Evolutionary conservation across 768 basidiomycete genomes (phyloP).

Genomic region (Hirschioporus abietinus): DNA sequence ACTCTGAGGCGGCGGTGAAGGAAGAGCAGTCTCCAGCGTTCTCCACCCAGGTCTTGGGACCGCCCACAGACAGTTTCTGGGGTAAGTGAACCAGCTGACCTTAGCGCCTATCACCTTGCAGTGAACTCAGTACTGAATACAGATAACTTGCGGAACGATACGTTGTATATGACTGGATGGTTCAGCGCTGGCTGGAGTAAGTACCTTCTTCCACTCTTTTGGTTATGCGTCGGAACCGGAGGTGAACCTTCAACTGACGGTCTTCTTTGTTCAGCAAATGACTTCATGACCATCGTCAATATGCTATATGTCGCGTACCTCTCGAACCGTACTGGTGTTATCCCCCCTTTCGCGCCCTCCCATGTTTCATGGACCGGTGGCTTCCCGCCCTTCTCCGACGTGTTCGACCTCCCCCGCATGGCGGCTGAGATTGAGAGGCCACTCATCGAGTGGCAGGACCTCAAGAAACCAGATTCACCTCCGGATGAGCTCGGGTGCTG

Average conservation of each 20-base stretch:
- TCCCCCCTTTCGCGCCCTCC: constrained; percentile 36
- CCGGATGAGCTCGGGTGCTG: constrained; percentile 38
- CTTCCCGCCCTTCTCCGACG: constrained; percentile 31
- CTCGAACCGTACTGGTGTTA: constrained; percentile 33
- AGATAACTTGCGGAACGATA: constrained; percentile 61
- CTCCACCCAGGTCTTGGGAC: neutral
- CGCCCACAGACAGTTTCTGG: constrained; percentile 15
- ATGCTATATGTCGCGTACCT: constrained; percentile 35
- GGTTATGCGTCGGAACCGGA: too few species aligned
- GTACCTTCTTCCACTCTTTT: constrained; percentile 30
- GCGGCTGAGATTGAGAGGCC: constrained; percentile 28
- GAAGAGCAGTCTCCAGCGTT: neutral
- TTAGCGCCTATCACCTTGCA: neutral
- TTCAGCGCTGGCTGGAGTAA: constrained; percentile 73
- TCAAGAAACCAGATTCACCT: constrained; percentile 30
- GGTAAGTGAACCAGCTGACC: constrained; percentile 6
- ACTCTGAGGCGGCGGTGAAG: neutral
- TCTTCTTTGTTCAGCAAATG: constrained; percentile 46
- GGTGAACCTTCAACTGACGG: too few species aligned
- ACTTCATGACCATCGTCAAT: constrained; percentile 47
- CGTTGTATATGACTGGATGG: constrained; percentile 69
- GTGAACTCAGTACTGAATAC: neutral
- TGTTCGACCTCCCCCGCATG: constrained; percentile 37
- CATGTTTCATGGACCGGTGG: constrained; percentile 32
- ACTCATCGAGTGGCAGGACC: constrained; percentile 37